Conservation (phyloP, 2,329 filamentous ascomycete genomes). For the Botrytis galanthina region DNA sequence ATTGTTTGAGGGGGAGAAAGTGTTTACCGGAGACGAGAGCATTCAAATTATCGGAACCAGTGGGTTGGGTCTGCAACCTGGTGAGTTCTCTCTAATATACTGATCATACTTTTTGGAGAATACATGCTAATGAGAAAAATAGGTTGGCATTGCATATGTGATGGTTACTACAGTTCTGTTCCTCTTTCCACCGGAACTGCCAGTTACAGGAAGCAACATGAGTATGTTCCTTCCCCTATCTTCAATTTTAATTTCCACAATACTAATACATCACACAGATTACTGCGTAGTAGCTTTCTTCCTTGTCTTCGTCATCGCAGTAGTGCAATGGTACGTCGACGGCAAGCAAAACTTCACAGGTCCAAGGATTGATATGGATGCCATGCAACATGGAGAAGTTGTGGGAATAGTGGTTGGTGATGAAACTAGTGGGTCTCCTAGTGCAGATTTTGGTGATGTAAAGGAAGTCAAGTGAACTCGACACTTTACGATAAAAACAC, state of each 20-base stretch:
- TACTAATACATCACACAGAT: conserved; percentile 19
- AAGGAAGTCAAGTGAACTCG: background rate
- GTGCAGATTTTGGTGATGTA: background rate
- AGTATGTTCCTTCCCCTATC: conserved; percentile 40
- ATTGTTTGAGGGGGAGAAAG: conserved; percentile 63
- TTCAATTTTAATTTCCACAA: background rate
- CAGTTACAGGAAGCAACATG: conserved; percentile 59
- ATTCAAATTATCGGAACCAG: conserved; percentile 52
- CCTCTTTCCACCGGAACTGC: conserved; percentile 58
- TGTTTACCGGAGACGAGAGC: conserved; percentile 57
- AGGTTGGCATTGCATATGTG: conserved; percentile 54
- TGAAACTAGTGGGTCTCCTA: background rate
- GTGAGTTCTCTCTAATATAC: conserved; percentile 38
- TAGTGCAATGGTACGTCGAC: conserved; percentile 58
- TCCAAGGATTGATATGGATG: conserved; percentile 43
- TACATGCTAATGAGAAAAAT: conserved; percentile 20
- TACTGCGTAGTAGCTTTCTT: conserved; percentile 43
- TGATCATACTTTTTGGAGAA: conserved; percentile 22
- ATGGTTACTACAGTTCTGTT: conserved; percentile 61
- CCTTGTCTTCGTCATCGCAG: conserved; percentile 41
- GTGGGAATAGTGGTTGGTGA: conserved; percentile 22
- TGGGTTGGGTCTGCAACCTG: conserved; percentile 60
- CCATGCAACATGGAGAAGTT: conserved; percentile 34
- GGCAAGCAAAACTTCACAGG: conserved; percentile 57
- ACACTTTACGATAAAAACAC: background rate